Evolutionary conservation across 2,329 filamentous ascomycete species (phyloP).

Genomic region (Fusarium zealandicum): DNA sequence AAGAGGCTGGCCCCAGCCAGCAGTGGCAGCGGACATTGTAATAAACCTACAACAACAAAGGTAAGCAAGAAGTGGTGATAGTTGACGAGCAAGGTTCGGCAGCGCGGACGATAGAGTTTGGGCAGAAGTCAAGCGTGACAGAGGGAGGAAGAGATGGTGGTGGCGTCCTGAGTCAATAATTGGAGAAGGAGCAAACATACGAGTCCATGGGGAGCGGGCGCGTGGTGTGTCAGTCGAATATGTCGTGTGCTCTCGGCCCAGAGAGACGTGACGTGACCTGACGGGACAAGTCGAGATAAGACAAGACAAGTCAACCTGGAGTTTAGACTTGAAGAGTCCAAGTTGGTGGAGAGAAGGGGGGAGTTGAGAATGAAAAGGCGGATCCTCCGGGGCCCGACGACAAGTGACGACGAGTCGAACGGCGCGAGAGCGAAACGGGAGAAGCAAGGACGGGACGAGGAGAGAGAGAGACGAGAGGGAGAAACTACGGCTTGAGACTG

Average conservation of each 20-base stretch:
- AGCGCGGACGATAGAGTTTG: constrained; percentile 21
- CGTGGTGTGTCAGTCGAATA: constrained; percentile 36
- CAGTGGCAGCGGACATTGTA: constrained; percentile 51
- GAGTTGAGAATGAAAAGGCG: constrained; percentile 17
- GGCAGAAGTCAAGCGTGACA: constrained; percentile 6
- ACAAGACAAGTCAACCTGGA: constrained; percentile 16
- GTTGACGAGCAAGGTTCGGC: constrained; percentile 12
- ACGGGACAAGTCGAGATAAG: constrained; percentile 26
- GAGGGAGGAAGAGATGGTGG: constrained; percentile 8
- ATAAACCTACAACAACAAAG: constrained; percentile 54
- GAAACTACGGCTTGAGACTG: constrained; percentile 22
- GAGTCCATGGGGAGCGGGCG: constrained; percentile 42
- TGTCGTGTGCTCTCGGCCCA: constrained; percentile 37
- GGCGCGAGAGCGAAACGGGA: constrained; percentile 11
- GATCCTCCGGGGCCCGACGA: constrained; percentile 28
- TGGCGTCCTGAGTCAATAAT: constrained; percentile 28
- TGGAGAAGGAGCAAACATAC: constrained; percentile 37
- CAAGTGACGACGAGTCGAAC: constrained; percentile 28
- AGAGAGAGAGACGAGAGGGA: constrained; percentile 4
- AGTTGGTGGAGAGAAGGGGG: constrained; percentile 4
- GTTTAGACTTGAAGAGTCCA: constrained; percentile 10
- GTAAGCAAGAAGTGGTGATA: constrained; percentile 22
- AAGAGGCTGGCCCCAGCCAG: constrained; percentile 59
- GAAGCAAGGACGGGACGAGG: not conserved
- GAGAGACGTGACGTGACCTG: constrained; percentile 40